Conservation (phyloP, 176 grass and related monocot species). For the Phoenix dactylifera region DNA sequence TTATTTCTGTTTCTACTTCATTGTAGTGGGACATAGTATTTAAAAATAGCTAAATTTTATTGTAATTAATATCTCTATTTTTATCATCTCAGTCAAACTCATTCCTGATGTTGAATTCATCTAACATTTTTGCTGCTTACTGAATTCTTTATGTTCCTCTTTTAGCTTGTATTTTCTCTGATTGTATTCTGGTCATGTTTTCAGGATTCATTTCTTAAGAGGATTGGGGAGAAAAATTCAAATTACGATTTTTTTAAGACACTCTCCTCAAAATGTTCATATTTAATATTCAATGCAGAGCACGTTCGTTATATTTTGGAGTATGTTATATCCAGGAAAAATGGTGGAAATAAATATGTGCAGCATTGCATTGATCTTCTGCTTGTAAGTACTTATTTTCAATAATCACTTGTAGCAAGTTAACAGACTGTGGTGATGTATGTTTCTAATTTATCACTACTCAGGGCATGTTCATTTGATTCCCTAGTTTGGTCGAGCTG, state of each 20-base stretch:
- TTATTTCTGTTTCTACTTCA: too few relatives aligned
- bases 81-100: too few relatives aligned
- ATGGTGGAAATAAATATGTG: conserved; percentile 21
- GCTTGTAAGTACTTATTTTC: conserved; percentile 50
- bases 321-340: conserved; percentile 33
- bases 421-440: conserved; percentile 1
- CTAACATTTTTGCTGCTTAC: conserved; percentile 6
- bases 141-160: neutral
- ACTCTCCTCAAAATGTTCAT: conserved; percentile 55
- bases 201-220: conserved; percentile 86
- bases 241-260: conserved; percentile 62
- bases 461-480: too few relatives aligned
- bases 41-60: too few relatives aligned
- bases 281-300: conserved; percentile 76
- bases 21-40: too few relatives aligned
- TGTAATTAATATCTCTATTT: too few relatives aligned
- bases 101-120: too few relatives aligned
- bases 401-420: neutral
- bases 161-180: conserved; percentile 12
- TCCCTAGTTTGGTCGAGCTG: too few relatives aligned
- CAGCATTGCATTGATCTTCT: conserved; percentile 56
- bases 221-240: conserved; percentile 62
- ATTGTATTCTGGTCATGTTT: conserved; percentile 17
- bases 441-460: conserved; percentile 15
- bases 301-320: conserved; percentile 65